Evolutionary conservation across 371 early-diverging fungal species (phyloP), one percentile per base, ranked within the genome.

Genomic region (Saksenaea vasiformis): DNA sequence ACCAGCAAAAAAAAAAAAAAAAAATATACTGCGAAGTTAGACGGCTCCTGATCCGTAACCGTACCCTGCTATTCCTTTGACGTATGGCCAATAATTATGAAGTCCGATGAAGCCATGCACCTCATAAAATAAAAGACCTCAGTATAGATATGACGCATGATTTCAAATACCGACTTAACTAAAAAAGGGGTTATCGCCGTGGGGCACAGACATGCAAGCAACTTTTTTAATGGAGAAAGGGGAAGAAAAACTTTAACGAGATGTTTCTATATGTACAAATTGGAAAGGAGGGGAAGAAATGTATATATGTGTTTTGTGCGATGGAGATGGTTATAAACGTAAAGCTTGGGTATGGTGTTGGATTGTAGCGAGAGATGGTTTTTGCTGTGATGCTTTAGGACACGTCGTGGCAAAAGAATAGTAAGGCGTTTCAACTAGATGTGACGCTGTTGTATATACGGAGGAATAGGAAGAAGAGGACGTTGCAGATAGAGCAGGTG

Each of bases 161-260:
- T 19, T 47, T 47, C 4, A 47, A 47, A 19, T 10, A 47, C 51
- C 51, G 51, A 47, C 10, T n/a, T 47, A 47, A 47, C 51, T 22
- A 47, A 47, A 47, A 47, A 47, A 47, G 51, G 51, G 51, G 51
- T 47, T 22, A 47, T 47, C 51, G 51, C 51, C 51, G 44, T 44
- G 51, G 31, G 51, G 51, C 51, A 47, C 51, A 47, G 51, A 47
- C 51, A 44, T 22, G 24, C 22, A 47, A 22, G 22, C 19, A 22
- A 47, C 51, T 47, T 47, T 47, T 47, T 47, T 47, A 47, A 26
- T 47, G 51, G 22, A 17, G 10, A 22, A 47, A 47, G 11, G 8
- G 22, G 22, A n/a, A n/a, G 51, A 22, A 22, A 47, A 10, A n/a
- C 39, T 39, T 14, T 11, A 39, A 31, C 31, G 2, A 31, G 31